Evolutionary conservation across 78 protist genomes (phyloP).

Genomic region (Corallochytrium limacisporum): DNA sequence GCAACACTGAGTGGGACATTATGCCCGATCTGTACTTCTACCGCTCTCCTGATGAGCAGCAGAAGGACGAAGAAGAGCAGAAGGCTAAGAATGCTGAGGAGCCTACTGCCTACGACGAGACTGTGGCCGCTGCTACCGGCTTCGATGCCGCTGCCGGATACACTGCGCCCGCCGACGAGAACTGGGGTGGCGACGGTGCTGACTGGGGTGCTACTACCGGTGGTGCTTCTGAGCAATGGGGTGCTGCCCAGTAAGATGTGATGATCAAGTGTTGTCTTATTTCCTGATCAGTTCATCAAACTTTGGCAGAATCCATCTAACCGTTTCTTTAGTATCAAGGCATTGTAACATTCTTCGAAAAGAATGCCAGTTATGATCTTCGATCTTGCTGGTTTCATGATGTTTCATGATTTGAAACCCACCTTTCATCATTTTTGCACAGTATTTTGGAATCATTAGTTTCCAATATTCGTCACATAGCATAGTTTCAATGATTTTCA

Average conservation of each 20-base stretch:
- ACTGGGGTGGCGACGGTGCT: background rate
- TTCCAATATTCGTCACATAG: no score
- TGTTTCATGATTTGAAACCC: no score
- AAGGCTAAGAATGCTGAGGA: background rate
- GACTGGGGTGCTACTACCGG: background rate
- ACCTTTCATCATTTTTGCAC: no score
- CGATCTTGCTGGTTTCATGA: no score
- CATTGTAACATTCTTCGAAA: no score
- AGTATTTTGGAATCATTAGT: no score
- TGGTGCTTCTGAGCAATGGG: background rate
- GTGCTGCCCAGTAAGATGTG: background rate
- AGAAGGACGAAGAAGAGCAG: conserved; percentile 53
- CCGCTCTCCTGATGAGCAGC: conserved; percentile 77
- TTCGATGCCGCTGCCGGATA: background rate
- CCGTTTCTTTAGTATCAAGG: no score
- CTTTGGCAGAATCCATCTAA: no score
- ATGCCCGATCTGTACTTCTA: conserved; percentile 89
- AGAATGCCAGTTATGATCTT: no score
- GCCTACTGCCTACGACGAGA: background rate
- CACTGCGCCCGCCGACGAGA: background rate
- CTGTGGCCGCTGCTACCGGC: conserved; percentile 15
- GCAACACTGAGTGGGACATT: conserved; percentile 84
- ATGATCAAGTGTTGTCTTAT: background rate
- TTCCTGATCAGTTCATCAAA: no score
- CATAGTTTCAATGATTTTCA: no score